Evolutionary conservation across 2,329 filamentous ascomycete genomes (phyloP).

Genomic region (Cladosporium cucumerinum): DNA sequence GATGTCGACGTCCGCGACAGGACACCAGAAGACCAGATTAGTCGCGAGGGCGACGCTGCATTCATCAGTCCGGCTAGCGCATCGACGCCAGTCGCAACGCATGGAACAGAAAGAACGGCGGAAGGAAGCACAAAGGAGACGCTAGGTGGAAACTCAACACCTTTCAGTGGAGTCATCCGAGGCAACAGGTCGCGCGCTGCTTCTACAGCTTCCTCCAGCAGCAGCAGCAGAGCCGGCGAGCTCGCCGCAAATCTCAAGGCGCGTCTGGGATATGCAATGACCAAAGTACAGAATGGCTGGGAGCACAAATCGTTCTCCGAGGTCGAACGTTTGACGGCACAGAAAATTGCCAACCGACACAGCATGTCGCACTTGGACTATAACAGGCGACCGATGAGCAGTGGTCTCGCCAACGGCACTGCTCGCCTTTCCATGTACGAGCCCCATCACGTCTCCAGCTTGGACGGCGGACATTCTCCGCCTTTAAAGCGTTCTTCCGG

Average conservation of each 20-base stretch:
- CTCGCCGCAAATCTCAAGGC: conserved; percentile 79
- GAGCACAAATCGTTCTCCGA: conserved; percentile 74
- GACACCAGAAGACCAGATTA: conserved; percentile 21
- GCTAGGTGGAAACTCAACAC: conserved; percentile 34
- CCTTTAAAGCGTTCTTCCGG: conserved; percentile 34
- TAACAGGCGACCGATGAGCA: conserved; percentile 27
- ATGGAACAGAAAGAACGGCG: conserved; percentile 69
- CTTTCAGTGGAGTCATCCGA: conserved; percentile 31
- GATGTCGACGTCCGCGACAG: conserved; percentile 7
- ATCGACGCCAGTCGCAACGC: conserved; percentile 39
- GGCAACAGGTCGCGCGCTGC: conserved; percentile 66
- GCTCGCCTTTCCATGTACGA: conserved; percentile 28
- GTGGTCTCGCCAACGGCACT: conserved; percentile 29
- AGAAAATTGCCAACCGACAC: conserved; percentile 45
- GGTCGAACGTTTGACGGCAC: conserved; percentile 70
- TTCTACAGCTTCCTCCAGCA: conserved; percentile 61
- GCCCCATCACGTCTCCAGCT: not conserved
- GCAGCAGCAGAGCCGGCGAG: conserved; percentile 72
- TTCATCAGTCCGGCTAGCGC: conserved; percentile 19
- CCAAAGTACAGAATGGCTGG: conserved; percentile 90
- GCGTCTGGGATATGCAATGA: conserved; percentile 85
- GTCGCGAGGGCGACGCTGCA: conserved; percentile 15
- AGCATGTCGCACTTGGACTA: conserved; percentile 28
- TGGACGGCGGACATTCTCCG: conserved; percentile 23
- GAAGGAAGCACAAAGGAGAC: conserved; percentile 69